A percentile compares a stretch with the other conserved stretches of the same genome.
Evolutionary conservation across 2,329 filamentous ascomycete genomes (phyloP).

Genomic region (Chaetothyriales sp.): DNA sequence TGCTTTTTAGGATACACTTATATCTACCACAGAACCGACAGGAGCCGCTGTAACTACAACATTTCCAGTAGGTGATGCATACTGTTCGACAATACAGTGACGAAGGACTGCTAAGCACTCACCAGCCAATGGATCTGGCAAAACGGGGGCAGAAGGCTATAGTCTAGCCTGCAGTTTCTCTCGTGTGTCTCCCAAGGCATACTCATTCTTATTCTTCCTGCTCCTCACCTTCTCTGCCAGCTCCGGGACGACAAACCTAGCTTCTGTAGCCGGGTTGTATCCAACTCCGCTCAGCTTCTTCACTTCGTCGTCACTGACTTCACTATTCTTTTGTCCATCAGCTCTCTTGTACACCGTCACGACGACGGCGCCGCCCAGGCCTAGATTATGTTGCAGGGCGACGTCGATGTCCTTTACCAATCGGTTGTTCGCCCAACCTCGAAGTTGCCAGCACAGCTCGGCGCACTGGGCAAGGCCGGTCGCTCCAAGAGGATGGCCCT

Average conservation of each 20-base stretch:
- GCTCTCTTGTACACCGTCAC: constrained; percentile 78
- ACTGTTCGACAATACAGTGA: too few species aligned
- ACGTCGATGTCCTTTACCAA: constrained; percentile 52
- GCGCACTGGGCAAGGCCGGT: constrained; percentile 90
- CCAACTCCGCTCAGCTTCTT: constrained; percentile 56
- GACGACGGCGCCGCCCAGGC: constrained; percentile 78
- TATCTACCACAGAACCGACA: too few species aligned
- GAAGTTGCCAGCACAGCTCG: constrained; percentile 90
- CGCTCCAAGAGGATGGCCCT: constrained; percentile 86
- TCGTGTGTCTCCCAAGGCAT: constrained; percentile 64
- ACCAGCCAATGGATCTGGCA: too few species aligned
- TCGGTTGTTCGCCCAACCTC: constrained; percentile 92
- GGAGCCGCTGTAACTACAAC: too few species aligned
- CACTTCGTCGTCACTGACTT: constrained; percentile 48
- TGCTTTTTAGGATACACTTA: too few species aligned
- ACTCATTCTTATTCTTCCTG: constrained; percentile 54
- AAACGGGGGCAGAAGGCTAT: constrained; percentile 12
- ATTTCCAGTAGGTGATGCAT: too few species aligned
- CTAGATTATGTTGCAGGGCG: constrained; percentile 84
- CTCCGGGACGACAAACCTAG: constrained; percentile 67
- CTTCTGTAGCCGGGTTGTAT: constrained; percentile 84
- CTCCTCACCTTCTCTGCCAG: constrained; percentile 59
- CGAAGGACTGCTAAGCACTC: too few species aligned
- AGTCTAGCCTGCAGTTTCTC: constrained; percentile 60
- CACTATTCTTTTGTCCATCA: constrained; percentile 50